phyloP scores from a whole-genome alignment of 2,329 filamentous ascomycete species.

The Monascus ruber region DNA sequence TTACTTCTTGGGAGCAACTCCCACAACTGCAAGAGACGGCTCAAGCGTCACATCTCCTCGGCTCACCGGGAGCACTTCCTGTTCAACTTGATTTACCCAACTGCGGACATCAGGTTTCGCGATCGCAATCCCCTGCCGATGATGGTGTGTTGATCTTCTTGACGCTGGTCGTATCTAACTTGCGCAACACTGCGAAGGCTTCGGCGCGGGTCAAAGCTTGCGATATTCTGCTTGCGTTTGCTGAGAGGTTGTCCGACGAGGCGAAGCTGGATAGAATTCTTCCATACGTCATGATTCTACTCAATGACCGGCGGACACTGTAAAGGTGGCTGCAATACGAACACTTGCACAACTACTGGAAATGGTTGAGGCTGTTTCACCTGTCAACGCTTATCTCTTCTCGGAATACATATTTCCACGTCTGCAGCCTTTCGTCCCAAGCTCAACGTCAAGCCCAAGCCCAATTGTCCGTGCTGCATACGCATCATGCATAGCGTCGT shows the following conservation, averaged over 20 bases:
- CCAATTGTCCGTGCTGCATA: constrained; percentile 78
- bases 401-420: constrained; percentile 54
- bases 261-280: constrained; percentile 88
- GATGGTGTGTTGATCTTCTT: constrained; percentile 90
- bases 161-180: constrained; percentile 72
- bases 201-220: constrained; percentile 82
- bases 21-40: constrained; percentile 32
- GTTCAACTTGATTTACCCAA: constrained; percentile 79
- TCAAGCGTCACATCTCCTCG: constrained; percentile 21
- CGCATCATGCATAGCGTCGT: constrained; percentile 77
- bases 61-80: constrained; percentile 37
- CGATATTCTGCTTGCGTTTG: constrained; percentile 82
- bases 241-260: constrained; percentile 84
- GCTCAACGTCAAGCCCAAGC: constrained; percentile 44
- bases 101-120: constrained; percentile 59
- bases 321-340: constrained; percentile 73
- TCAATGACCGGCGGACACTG: constrained; percentile 76
- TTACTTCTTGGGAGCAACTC: constrained; percentile 72
- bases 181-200: constrained; percentile 72
- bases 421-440: constrained; percentile 46
- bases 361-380: constrained; percentile 77
- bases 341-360: constrained; percentile 81
- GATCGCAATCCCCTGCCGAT: constrained; percentile 54
- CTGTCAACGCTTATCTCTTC: constrained; percentile 56
- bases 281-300: constrained; percentile 73